Percentiles rank a stretch among this genome's conserved stretches.
These are phyloP conservation scores for Parascedosporium putredinis DNA, from an alignment of 2,329 filamentous ascomycete genomes.

Conservation along the genomic window DNA sequence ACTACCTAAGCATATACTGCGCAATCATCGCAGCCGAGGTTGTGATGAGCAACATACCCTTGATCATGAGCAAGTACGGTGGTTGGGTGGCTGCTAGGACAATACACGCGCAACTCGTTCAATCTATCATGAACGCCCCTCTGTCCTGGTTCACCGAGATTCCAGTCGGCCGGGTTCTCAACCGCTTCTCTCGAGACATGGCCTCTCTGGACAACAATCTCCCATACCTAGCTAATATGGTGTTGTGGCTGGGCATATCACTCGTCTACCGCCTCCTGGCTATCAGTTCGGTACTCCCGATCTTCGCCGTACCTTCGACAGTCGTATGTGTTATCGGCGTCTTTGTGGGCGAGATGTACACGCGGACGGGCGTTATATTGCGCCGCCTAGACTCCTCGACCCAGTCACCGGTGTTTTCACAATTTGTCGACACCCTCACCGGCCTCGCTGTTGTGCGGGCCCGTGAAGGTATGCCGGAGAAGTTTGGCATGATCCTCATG, in stretches of 20 bases:
- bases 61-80: conserved; percentile 41
- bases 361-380: conserved; percentile 32
- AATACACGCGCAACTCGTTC: conserved; percentile 42
- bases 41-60: conserved; percentile 29
- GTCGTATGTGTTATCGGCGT: conserved; percentile 35
- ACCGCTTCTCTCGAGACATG: conserved; percentile 47
- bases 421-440: conserved; percentile 31
- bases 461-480: conserved; percentile 28
- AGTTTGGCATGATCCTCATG: conserved; percentile 29
- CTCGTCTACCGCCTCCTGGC: conserved; percentile 35
- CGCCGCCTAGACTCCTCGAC: conserved; percentile 34
- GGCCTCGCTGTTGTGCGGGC: conserved; percentile 33
- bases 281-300: conserved; percentile 40
- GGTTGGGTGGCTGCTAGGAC: conserved; percentile 44
- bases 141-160: conserved; percentile 47
- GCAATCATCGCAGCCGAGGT: conserved; percentile 32
- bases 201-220: conserved; percentile 41
- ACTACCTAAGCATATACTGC: conserved; percentile 44
- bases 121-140: conserved; percentile 40
- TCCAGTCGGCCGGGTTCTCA: conserved; percentile 40
- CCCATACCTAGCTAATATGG: conserved; percentile 31
- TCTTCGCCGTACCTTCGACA: conserved; percentile 37
- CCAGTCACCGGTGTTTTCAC: conserved; percentile 36
- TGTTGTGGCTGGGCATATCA: conserved; percentile 29
- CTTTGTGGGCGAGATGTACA: conserved; percentile 29